Evolutionary conservation across 805 yeast species (phyloP), one percentile per base, ranked within the genome.

Genomic region (Priceomyces fermenticarens): DNA sequence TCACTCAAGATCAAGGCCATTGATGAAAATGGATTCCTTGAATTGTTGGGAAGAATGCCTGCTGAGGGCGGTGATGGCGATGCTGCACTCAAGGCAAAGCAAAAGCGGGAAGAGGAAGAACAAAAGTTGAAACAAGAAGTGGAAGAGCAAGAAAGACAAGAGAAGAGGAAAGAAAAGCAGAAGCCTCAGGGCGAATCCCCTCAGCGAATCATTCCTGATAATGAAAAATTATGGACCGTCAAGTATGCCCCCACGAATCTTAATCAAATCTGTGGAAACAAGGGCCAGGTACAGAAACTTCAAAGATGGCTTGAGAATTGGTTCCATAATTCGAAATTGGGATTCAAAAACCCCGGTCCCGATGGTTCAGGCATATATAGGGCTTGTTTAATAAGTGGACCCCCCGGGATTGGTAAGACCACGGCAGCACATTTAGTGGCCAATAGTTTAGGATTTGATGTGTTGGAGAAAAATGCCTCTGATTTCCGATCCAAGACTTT

Each of bases 1-100:
- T 77, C 80, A 39, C 68, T 82, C 48, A 75, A 78, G 6, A 79
- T 88, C 40, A 90, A 90, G 62, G 88, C 95, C 31, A 83, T 91
- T 44, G 82, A 80, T 53, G 96, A 93, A 61, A 86, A 78, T 9
- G 98, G 98, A 0, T 89, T 93, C 51, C 63, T 86, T 31, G 80
- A 81, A 48, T 69, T 93, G 47, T 71, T 93, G 35, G 53, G 70
- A 15, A 76, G 80, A 5, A 86, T 91, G 93, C 98, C 99, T 0
- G 83, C 82, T 2, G 89, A 84, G 48, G 99, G 99, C 20, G 98
- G 98, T 0, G 78, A 76, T 33, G 87, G 95, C n/a, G 85, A 66
- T 11, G 79, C 70, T 3, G 98, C 97, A 0, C 76, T 75, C 43
- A 80, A 78, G 48, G 93, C 93, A 2, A 70, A 81, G 44, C 70